Percentiles rank a stretch among this genome's conserved stretches.
Evolutionary conservation across 768 basidiomycete species (phyloP).

Genomic region (Arthromyces matolae): DNA sequence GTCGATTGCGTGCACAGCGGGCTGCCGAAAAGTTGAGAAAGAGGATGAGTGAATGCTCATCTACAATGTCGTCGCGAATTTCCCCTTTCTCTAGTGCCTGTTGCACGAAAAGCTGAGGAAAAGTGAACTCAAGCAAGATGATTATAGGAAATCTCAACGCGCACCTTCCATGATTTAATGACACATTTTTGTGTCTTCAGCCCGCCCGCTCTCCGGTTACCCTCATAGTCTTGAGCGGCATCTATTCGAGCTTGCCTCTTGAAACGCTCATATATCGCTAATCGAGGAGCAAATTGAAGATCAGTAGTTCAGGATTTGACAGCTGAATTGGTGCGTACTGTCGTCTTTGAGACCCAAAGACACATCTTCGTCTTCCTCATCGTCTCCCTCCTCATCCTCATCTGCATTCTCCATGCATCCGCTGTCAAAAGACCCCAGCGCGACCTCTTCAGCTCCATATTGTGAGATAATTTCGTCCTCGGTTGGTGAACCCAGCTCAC

Average conservation of each 20-base stretch:
- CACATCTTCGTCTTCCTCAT: not conserved
- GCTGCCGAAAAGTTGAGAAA: conserved; percentile 24
- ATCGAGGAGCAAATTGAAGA: not conserved
- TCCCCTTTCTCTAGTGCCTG: conserved; percentile 6
- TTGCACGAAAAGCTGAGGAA: not conserved
- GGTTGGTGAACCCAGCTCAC: no score
- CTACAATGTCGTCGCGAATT: conserved; percentile 24
- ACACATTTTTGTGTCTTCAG: conserved; percentile 23
- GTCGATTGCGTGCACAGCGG: conserved; percentile 15
- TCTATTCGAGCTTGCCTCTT: conserved; percentile 5
- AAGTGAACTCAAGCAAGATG: not conserved
- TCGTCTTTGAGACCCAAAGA: not conserved
- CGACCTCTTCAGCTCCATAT: not conserved
- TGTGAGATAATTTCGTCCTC: not conserved
- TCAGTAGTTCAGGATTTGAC: no score
- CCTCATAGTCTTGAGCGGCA: conserved; percentile 20
- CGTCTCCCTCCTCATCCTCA: not conserved
- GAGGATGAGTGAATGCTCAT: conserved; percentile 25
- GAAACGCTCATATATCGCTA: not conserved
- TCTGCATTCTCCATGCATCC: not conserved
- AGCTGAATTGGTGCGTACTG: not conserved
- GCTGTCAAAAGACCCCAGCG: conserved; percentile 2
- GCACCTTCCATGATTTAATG: conserved; percentile 21
- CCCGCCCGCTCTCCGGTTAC: conserved; percentile 20
- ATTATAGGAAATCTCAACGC: no score